A percentile compares a stretch with the other conserved stretches of the same genome.
phyloP scores from a whole-genome alignment of 495 filamentous ascomycete species.

The Trichoderma parareesei region DNA sequence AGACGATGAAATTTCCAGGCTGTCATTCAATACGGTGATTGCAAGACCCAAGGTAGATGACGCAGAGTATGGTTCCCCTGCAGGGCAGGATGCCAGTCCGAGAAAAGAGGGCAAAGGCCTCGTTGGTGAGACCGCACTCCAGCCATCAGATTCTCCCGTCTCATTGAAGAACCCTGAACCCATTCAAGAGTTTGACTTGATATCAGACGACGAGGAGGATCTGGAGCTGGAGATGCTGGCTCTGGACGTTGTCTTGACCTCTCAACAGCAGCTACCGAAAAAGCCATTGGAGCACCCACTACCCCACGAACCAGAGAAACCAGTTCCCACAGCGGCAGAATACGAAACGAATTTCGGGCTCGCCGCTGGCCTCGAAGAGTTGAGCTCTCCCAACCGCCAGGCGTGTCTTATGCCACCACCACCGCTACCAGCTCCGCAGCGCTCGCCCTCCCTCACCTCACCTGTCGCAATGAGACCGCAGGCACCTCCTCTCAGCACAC shows the following conservation, averaged over 20 bases:
- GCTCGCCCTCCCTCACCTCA: not conserved
- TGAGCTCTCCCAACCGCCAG: not conserved
- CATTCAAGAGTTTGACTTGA: not conserved
- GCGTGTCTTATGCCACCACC: constrained; percentile 5
- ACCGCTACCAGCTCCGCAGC: constrained; percentile 6
- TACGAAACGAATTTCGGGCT: not conserved
- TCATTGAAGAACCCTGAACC: not conserved
- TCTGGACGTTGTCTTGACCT: not conserved
- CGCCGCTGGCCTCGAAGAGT: not conserved
- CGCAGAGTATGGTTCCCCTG: not conserved
- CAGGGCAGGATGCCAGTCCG: not conserved
- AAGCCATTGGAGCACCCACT: not conserved
- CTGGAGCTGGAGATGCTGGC: constrained; percentile 1
- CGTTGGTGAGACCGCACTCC: not conserved
- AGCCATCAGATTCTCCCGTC: not conserved
- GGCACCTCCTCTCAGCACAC: constrained; percentile 30
- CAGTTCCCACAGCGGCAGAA: not conserved
- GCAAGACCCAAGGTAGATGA: not conserved
- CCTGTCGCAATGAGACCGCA: constrained; percentile 6
- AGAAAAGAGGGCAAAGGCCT: not conserved
- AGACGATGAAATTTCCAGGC: not conserved
- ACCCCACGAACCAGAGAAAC: not conserved
- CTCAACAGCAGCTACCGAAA: not conserved
- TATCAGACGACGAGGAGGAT: not conserved
- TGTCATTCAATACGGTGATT: not conserved